Base-by-base conservation (phyloP, 2,329 filamentous ascomycete genomes). In the Didymella lethalis region DNA sequence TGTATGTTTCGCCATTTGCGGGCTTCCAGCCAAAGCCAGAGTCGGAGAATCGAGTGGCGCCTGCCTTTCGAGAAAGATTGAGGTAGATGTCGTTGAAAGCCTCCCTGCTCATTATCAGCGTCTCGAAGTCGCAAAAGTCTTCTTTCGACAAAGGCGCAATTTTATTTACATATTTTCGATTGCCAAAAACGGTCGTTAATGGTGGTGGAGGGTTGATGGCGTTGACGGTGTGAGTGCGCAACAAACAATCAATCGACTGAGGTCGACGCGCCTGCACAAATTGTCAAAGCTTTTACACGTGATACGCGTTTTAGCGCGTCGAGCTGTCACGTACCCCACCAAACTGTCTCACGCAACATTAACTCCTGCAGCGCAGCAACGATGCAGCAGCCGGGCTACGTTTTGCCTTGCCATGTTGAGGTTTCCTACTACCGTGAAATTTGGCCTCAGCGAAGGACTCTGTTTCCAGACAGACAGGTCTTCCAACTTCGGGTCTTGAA, bases 31-130 rank as follows among this genome's bases (percentile, higher is more conserved):
- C 95, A 70, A 98, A 86, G 61, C 95, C 95, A 52, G 88, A 93
- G 77, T 98, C 94, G 64, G 94, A 93, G 73, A 99, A 93, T 75
- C 95, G 89, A 82, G 93, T 97, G 81, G 94, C 95, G 68, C 95
- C 95, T 59, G 88, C 86, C 79, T 95, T 90, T 79, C 93, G 95
- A 71, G 93, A 97, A 61, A 99, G 86, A 78, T 99, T 94, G 71
- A 99, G 88, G 80, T 95, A 93, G 81, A 98, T 97, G 80, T 92
- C 93, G 76, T 98, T 94, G 81, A 99, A 99, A 75, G 90, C 95
- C 87, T 99, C 95, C 85, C 86, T 88, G 62, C 36, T 53, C 28
- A 29, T n/a, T 54, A 57, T 64, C 38, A 64, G 59, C 56, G 20
- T 46, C 11, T 29, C 36, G 14, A 14, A 16, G 1, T n/a, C 20